Evolutionary conservation across 306 rosid genomes (phyloP), one percentile per base, ranked within the genome.

Genomic region (Lathyrus aphaca): DNA sequence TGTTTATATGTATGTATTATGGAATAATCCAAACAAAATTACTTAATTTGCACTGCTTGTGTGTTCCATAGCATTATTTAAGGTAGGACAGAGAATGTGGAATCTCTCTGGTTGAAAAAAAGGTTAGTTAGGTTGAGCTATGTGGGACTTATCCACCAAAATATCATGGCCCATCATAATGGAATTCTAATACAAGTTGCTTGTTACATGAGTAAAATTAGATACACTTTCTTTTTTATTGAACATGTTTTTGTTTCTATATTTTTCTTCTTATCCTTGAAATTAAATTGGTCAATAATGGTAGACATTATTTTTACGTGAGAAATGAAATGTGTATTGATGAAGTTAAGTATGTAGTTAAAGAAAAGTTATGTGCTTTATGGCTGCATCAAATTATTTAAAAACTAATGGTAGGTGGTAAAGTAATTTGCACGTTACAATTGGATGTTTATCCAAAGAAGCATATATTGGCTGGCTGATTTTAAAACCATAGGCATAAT

Each of bases 211-310:
- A 55, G 37, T 55, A 55, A 55, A 55, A 55, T 6, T 25, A 6
- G 13, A 19, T 32, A 70, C 69, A 23, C 65, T 80, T 50, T 45
- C 39, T 50, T 65, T 68, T 76, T 69, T 37, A 11, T 50, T 16
- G 3, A n/a, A 55, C 74, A 69, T 66, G 73, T 38, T 61, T 61
- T 55, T 39, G 42, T 35, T 64, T 58, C 6, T 42, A 39, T 38
- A 42, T 40, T 6, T 32, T 32, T 4, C 6, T 60, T 51, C 8
- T 42, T 13, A 3, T 43, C 53, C 65, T 71, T 55, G 53, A 49
- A 72, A 74, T 49, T 23, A 64, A 44, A 51, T 63, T 0, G 62
- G 81, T 77, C 79, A 79, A 79, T 82, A 48, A 82, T 82, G 76
- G 60, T 25, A 16, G 64, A 44, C 65, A 62, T 51, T 74, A 71